Evolutionary conservation across 306 rosid species (phyloP), one percentile per base, ranked within the genome.

Genomic region (Vicia sativa): DNA sequence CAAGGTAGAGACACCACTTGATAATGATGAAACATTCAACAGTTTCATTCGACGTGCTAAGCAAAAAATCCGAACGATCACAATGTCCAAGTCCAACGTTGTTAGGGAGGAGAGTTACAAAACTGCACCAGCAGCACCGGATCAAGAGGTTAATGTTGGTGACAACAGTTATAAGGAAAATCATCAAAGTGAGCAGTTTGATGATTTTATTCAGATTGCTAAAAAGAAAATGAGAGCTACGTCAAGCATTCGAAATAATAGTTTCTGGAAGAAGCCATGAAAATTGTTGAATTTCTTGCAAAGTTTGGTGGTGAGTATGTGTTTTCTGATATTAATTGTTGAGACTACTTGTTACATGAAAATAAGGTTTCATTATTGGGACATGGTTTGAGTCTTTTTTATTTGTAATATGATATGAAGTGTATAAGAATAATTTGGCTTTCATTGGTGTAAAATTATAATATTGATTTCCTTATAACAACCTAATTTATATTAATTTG

Each of bases 131-230:
- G 35, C 72, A 11, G 19, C 65, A 29, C 25, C 11, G 3, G 11
- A 16, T 4, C 19, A 67, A 12, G 62, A 52, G 15, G 80, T 9
- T 67, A 45, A 23, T 56, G 13, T 10, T 5, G 73, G 45, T 6
- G 35, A 1, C 14, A 77, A 62, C 59, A 67, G 44, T 15, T 2
- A 52, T 52, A 44, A 55, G 19, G 83, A 65, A 1, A 44, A 26
- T 26, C 2, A 73, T 35, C 65, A 38, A 5, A 64, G 28, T 12
- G 88, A 84, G 10, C 70, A 77, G 9, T 81, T 82, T 68, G 74
- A 86, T 10, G 81, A 64, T 41, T 89, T 77, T 37, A 84, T 86
- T 65, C 57, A 75, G 43, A 50, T 38, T 55, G 67, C 74, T 2
- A 81, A 62, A 76, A 75, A 44, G 21, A 89, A 71, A 67, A 26